Conservation (phyloP, 495 filamentous ascomycete species). For the Talaromyces wortmannii region DNA sequence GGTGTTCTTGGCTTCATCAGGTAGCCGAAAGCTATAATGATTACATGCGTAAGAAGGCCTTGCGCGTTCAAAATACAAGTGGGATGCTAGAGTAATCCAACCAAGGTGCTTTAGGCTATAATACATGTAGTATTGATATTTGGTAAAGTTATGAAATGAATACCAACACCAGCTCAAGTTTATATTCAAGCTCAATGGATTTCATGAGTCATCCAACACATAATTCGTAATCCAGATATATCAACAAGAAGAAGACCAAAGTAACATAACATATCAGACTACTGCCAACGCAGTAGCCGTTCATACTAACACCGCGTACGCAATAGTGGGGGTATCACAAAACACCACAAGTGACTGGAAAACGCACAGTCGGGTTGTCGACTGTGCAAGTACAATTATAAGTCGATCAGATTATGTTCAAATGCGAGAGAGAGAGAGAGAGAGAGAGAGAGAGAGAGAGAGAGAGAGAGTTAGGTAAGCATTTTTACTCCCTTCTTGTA, state of each 20-base stretch:
- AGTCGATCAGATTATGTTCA: neutral
- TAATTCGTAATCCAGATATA: neutral
- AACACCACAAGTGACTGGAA: neutral
- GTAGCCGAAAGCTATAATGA: too few species aligned
- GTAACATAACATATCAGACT: neutral
- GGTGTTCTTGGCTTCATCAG: too few species aligned
- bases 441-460: neutral
- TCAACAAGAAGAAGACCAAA: neutral
- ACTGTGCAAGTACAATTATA: neutral
- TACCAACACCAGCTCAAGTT: neutral
- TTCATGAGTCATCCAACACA: neutral
- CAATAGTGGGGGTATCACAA: conserved; percentile 4
- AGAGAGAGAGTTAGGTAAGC: neutral
- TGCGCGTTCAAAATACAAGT: too few species aligned
- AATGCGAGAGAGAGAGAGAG: neutral
- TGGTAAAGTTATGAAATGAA: neutral
- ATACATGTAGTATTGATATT: too few species aligned
- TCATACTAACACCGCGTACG: neutral
- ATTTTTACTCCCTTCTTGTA: conserved; percentile 23
- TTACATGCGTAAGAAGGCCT: too few species aligned
- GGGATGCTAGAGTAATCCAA: too few species aligned
- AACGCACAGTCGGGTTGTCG: neutral
- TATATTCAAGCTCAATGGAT: neutral
- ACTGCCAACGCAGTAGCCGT: neutral
- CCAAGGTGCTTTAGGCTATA: too few species aligned